Evolutionary conservation across 2,329 filamentous ascomycete genomes (phyloP).

Genomic region (Pseudogymnoascus sp.): DNA sequence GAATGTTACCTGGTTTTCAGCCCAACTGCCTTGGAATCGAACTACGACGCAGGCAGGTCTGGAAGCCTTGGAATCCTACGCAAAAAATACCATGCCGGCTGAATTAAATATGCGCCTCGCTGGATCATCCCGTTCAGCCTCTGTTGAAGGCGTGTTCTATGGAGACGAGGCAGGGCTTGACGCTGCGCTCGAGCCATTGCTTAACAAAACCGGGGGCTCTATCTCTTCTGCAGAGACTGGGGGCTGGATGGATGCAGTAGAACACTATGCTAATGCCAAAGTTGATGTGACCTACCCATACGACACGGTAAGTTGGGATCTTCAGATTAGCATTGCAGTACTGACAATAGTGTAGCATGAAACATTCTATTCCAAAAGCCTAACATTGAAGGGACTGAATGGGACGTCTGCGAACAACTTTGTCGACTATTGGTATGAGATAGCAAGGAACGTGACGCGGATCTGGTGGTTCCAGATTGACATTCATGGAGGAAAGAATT

Average conservation of each 20-base stretch:
- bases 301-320: not conserved
- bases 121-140: not conserved
- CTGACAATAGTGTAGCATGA: slow-evolving; percentile 27
- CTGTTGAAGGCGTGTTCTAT: not conserved
- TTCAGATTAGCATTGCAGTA: not conserved
- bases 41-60: not conserved
- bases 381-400: slow-evolving; percentile 44
- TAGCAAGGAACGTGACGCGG: slow-evolving; percentile 40
- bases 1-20: slow-evolving; percentile 20
- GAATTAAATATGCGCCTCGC: not conserved
- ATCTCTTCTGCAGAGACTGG: not conserved
- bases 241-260: not conserved
- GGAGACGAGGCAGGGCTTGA: not conserved
- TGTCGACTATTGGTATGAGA: slow-evolving; percentile 44
- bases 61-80: not conserved
- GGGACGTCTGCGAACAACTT: slow-evolving; percentile 35
- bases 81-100: not conserved
- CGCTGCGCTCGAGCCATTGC: not conserved
- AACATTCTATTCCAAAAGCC: slow-evolving; percentile 49
- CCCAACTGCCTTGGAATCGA: slow-evolving; percentile 13
- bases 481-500: slow-evolving; percentile 49
- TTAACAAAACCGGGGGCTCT: not conserved
- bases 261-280: not conserved
- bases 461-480: slow-evolving; percentile 58
- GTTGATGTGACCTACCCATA: not conserved